A percentile compares a stretch with the other conserved stretches of the same genome.
phyloP scores from a whole-genome alignment of 2,329 filamentous ascomycete species.

The Lachnellula occidentalis region DNA sequence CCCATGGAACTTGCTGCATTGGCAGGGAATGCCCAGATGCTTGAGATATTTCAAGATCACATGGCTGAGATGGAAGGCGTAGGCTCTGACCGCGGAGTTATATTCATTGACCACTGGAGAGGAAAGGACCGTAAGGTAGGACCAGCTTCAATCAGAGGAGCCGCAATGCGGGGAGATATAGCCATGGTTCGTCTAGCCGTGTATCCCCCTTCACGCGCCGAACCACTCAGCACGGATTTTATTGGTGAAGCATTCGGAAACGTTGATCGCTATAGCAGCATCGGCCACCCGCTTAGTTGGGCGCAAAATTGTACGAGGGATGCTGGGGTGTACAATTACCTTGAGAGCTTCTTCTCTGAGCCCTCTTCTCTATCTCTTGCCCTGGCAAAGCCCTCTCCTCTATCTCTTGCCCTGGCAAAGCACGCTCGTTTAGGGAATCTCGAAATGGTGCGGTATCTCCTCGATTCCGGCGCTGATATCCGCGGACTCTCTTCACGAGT shows the following conservation, averaged over 20 bases:
- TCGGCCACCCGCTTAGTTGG: not conserved
- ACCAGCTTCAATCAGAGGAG: conserved; percentile 1
- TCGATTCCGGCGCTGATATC: conserved; percentile 5
- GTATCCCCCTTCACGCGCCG: conserved; percentile 9
- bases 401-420: too few species aligned
- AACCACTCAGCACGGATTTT: not conserved
- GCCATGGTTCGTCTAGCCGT: conserved; percentile 4
- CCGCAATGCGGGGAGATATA: conserved; percentile 7
- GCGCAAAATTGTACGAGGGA: not conserved
- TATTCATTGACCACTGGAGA: not conserved
- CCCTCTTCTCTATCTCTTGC: too few species aligned
- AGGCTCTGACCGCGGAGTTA: too few species aligned
- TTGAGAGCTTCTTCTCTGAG: not conserved
- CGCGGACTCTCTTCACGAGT: not conserved
- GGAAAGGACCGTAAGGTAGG: conserved; percentile 1
- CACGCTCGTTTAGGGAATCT: conserved; percentile 3
- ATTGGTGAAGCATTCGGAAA: not conserved
- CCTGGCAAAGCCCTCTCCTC: too few species aligned
- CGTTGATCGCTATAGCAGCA: not conserved
- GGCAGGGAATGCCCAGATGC: conserved; percentile 6
- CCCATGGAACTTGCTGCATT: conserved; percentile 9
- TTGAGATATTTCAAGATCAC: conserved; percentile 6
- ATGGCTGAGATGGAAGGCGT: conserved; percentile 2
- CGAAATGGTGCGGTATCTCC: conserved; percentile 5
- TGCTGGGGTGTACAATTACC: not conserved